phyloP scores from a whole-genome alignment of 768 basidiomycete species.

The Agrocybe praecox region DNA sequence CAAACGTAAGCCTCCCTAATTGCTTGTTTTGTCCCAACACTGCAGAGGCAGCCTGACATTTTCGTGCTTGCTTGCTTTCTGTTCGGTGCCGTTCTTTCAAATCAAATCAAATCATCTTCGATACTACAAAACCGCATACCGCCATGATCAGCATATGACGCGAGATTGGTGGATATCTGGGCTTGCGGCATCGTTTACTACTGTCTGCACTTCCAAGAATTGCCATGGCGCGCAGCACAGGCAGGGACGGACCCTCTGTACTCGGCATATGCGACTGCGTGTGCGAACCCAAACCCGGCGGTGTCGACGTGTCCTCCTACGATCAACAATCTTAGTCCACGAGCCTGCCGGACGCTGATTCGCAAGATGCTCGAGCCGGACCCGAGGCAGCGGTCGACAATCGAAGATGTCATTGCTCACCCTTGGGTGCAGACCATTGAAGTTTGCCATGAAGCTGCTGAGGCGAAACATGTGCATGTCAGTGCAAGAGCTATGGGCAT shows the following conservation, averaged over 20 bases:
- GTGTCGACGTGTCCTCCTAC: conserved; percentile 61
- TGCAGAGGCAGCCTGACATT: conserved; percentile 33
- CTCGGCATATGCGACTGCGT: conserved; percentile 68
- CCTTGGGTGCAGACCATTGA: conserved; percentile 83
- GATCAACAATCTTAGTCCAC: conserved; percentile 86
- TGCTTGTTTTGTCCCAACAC: conserved; percentile 20
- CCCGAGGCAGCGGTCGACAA: conserved; percentile 70
- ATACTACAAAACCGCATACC: neutral
- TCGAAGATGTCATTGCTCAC: conserved; percentile 81
- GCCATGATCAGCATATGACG: conserved; percentile 92
- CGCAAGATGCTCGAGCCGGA: conserved; percentile 97
- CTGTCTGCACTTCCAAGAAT: conserved; percentile 96
- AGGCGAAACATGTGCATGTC: conserved; percentile 74
- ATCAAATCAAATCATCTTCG: neutral
- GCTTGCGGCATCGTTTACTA: conserved; percentile 97
- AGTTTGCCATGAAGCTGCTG: conserved; percentile 69
- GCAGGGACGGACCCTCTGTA: conserved; percentile 73
- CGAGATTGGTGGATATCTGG: conserved; percentile 97
- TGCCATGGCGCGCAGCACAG: conserved; percentile 97
- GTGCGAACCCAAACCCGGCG: conserved; percentile 45
- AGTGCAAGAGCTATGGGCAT: conserved; percentile 62
- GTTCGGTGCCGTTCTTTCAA: neutral
- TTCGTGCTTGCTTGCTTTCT: conserved; percentile 19
- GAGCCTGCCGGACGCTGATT: conserved; percentile 80
- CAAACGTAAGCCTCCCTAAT: conserved; percentile 77